Conservation (phyloP, 2,329 filamentous ascomycete genomes). For the Aphanoascus verrucosus region DNA sequence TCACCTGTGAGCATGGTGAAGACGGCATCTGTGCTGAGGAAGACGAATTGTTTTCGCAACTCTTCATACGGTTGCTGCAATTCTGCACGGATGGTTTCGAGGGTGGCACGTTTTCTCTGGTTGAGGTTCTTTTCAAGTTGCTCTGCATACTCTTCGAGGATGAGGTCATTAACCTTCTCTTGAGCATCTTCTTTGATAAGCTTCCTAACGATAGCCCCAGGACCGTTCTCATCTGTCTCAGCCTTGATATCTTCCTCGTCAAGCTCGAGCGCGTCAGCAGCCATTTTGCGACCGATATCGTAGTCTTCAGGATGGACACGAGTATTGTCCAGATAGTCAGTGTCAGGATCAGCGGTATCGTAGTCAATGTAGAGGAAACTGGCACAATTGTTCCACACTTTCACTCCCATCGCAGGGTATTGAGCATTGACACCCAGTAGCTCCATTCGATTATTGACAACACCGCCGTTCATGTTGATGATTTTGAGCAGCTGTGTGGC, state of each 20-base stretch:
- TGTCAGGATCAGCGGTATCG: slow-evolving; percentile 66
- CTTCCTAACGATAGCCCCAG: slow-evolving; percentile 82
- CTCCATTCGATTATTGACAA: slow-evolving; percentile 73
- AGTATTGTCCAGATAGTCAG: slow-evolving; percentile 91
- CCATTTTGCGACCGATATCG: slow-evolving; percentile 95
- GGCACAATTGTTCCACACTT: slow-evolving; percentile 93
- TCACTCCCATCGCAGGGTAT: slow-evolving; percentile 71
- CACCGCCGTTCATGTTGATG: slow-evolving; percentile 81
- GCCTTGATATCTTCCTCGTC: slow-evolving; percentile 97
- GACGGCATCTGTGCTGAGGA: slow-evolving; percentile 62
- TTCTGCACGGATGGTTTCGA: slow-evolving; percentile 93
- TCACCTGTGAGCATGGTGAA: slow-evolving; percentile 97
- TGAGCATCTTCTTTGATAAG: slow-evolving; percentile 91
- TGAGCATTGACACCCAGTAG: slow-evolving; percentile 79
- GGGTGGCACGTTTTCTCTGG: slow-evolving; percentile 85
- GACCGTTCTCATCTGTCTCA: slow-evolving; percentile 79
- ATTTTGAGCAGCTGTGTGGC: slow-evolving; percentile 76
- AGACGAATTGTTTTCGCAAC: slow-evolving; percentile 66
- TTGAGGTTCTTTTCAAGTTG: slow-evolving; percentile 89
- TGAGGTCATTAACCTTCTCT: slow-evolving; percentile 90
- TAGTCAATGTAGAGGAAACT: slow-evolving; percentile 89
- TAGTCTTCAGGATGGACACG: slow-evolving; percentile 98
- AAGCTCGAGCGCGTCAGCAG: slow-evolving; percentile 86
- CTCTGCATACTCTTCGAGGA: slow-evolving; percentile 92
- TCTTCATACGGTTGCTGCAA: slow-evolving; percentile 90